phyloP scores from a whole-genome alignment of 805 yeast genomes.

The Nakazawaea ambrosiae region DNA sequence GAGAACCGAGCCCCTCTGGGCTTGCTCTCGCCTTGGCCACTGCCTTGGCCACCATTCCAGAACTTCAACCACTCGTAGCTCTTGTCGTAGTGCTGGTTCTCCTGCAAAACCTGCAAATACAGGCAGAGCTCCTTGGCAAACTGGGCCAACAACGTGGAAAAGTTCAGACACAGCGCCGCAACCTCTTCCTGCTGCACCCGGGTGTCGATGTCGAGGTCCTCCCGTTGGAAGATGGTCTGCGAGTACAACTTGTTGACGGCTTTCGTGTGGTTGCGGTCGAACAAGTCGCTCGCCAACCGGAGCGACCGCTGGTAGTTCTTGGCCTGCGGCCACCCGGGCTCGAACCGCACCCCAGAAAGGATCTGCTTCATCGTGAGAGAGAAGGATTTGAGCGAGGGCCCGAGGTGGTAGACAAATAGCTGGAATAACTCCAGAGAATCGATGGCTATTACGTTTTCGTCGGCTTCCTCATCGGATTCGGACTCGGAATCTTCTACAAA shows the following conservation, averaged over 20 bases:
- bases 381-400: constrained; percentile 67
- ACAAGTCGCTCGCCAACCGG: constrained; percentile 44
- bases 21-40: too few species aligned
- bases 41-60: constrained; percentile 29
- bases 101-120: constrained; percentile 37
- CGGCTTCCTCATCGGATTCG: constrained; percentile 15
- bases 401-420: constrained; percentile 57
- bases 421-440: constrained; percentile 47
- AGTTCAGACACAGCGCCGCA: constrained; percentile 80
- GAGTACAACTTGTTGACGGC: constrained; percentile 55
- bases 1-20: constrained; percentile 12
- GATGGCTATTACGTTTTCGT: constrained; percentile 20
- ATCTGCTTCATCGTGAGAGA: constrained; percentile 58
- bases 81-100: constrained; percentile 7
- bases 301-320: constrained; percentile 40
- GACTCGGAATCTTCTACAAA: not conserved
- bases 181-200: constrained; percentile 70
- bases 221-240: constrained; percentile 39
- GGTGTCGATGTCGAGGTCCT: constrained; percentile 27
- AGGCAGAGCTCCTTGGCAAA: constrained; percentile 50
- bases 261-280: constrained; percentile 45
- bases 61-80: constrained; percentile 48
- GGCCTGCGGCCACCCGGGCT: constrained; percentile 27
- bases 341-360: constrained; percentile 52
- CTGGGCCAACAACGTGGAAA: constrained; percentile 56